Base-by-base conservation (phyloP, 2,329 filamentous ascomycete genomes). In the Tolypocladium paradoxum region DNA sequence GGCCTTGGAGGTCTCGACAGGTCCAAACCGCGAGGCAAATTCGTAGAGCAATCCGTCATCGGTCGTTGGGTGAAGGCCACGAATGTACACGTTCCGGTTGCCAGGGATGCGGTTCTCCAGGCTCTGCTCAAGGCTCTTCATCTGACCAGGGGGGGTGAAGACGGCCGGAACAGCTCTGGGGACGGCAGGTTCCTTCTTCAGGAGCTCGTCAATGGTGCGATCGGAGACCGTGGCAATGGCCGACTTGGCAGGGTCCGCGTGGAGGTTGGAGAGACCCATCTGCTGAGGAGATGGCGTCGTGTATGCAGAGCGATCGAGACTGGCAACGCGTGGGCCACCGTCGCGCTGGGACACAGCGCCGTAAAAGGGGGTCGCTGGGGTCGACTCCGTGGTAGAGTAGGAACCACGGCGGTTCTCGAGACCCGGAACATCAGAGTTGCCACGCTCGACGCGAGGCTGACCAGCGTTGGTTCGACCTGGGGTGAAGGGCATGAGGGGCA, bases 71-170 rank as follows among this genome's bases (percentile, higher is more conserved):
- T 95, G 88, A 57, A 99, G 85, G 20, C 95, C 95, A 56, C 93
- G 89, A 58, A 99, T 96, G 75, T 99, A 99, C 59, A 99, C 92
- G 64, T 99, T 99, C 58, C 90, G 93, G 66, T 97, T 96, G 46
- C 91, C 91, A 48, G 88, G 75, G 54, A 85, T 93, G 55, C 90
- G 87, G 64, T 97, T 97, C 72, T 96, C 89, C 49, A 99, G 77
- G 65, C 91, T 95, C 70, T 96, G 91, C 58, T 96, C 92, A 31
- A 97, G 81, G 43, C 88, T 91, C 77, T 96, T 88, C 73, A 88
- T 83, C 63, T 87, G 88, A 54, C 92, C 91, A 27, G 85, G 85
- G 31, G 90, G 89, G 54, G 87, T 90, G 65, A 88, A 91, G 59
- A 90, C 85, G 7, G 93, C 92, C 18, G 92, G 92, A 47, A 99